Base-by-base conservation (phyloP, 345 rosid species). In the Acer saccharum region DNA sequence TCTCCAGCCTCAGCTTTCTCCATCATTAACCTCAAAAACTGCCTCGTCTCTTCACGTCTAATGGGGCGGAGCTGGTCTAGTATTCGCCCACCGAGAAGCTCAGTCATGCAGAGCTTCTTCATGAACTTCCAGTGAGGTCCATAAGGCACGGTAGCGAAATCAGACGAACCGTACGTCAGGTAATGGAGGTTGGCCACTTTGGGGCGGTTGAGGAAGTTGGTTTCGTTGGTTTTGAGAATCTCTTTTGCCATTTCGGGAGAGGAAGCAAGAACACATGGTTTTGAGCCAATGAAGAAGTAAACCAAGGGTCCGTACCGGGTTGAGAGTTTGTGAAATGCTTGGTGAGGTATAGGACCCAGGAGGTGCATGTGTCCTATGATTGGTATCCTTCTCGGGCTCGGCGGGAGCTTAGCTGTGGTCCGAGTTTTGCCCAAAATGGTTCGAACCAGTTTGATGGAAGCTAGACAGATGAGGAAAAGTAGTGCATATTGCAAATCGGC, bases 51-150 rank as follows among this genome's bases (percentile, higher is more conserved):
- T 54, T 89, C 89, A 0, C 25, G 75, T 75, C 95, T 84, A 0
- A 91, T 76, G 0, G 84, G 86, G 10, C 39, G 81, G 73, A 88
- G 80, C 65, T 79, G 86, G 46, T 91, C 89, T 8, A 90, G 77
- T 0, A 84, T 86, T 54, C 83, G 83, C 48, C 88, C 84, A 18
- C 89, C 91, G 6, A 92, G 89, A 52, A 94, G 85, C 61, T 88
- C 87, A 32, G 86, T 78, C 97, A 89, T 89, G 86, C 94, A 89
- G 1, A 94, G 82, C 69, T 86, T 89, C 86, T 90, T 92, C 90
- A 89, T 90, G 89, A 89, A 92, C 81, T 88, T 94, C 97, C 97
- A 94, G 69, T 86, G 82, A 9, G 87, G 81, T 0, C 97, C 97
- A 2, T 89, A 92, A 20, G 87, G 85, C 11, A 86, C 91, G n/a